Conservation (phyloP, 2,329 filamentous ascomycete species). For the Huntiella bhutanensis region DNA sequence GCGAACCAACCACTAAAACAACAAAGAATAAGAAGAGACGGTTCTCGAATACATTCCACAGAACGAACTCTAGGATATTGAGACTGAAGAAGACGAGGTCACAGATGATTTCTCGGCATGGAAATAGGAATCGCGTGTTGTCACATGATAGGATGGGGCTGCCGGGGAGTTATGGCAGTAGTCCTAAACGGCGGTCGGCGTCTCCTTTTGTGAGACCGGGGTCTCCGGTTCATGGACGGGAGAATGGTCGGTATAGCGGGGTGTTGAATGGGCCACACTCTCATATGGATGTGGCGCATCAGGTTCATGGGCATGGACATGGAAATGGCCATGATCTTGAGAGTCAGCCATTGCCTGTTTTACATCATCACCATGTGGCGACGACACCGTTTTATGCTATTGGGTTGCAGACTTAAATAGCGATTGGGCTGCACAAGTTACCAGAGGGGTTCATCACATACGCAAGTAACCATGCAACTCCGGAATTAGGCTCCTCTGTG, state of each 20-base stretch:
- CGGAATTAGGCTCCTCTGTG: slow-evolving; percentile 69
- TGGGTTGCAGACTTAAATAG: slow-evolving; percentile 86
- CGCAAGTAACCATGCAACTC: slow-evolving; percentile 91
- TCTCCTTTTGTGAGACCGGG: background rate
- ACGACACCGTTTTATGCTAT: slow-evolving; percentile 87
- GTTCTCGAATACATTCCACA: background rate
- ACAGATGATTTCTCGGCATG: background rate
- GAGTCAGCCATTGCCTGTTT: slow-evolving; percentile 21
- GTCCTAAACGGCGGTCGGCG: background rate
- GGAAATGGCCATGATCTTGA: slow-evolving; percentile 15
- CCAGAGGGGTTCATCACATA: slow-evolving; percentile 81
- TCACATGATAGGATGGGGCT: background rate
- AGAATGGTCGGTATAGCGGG: background rate
- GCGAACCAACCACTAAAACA: background rate
- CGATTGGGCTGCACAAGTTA: slow-evolving; percentile 90
- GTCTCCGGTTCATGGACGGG: background rate
- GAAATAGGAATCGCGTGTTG: background rate
- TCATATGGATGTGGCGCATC: background rate
- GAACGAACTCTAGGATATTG: background rate
- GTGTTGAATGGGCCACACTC: background rate
- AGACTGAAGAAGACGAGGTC: background rate
- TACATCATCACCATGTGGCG: slow-evolving; percentile 84
- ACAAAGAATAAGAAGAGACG: background rate
- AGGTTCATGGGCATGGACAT: slow-evolving; percentile 5
- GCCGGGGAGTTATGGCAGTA: background rate